phyloP scores from a whole-genome alignment of 495 filamentous ascomycete genomes.

The Stereocaulon alpinum region DNA sequence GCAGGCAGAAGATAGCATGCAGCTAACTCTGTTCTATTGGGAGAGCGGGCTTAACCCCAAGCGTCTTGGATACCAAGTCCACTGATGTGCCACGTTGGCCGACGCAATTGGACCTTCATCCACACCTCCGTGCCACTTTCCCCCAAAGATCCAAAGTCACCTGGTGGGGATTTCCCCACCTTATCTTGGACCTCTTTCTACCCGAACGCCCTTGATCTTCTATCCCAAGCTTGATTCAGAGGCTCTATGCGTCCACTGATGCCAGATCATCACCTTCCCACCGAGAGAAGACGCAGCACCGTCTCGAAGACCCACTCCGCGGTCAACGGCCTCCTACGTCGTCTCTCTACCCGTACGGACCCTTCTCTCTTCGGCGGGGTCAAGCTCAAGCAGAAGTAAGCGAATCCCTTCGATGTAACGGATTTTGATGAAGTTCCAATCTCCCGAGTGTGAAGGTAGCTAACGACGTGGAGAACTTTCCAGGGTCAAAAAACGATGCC shows the following conservation, averaged over 20 bases:
- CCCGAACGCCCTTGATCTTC: background rate
- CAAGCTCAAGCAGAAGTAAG: conserved; percentile 9
- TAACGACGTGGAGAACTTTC: conserved; percentile 7
- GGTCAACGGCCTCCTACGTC: conserved; percentile 14
- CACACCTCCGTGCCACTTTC: conserved; percentile 1
- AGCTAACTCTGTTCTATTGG: conserved; percentile 10
- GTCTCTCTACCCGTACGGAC: conserved; percentile 12
- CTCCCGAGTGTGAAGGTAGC: conserved; percentile 7
- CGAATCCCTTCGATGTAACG: background rate
- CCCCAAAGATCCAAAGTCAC: background rate
- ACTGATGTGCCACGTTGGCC: conserved; percentile 7
- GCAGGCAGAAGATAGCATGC: conserved; percentile 5
- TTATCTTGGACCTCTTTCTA: conserved; percentile 3
- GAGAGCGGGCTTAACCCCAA: conserved; percentile 11
- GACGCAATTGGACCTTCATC: conserved; percentile 2
- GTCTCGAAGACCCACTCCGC: conserved; percentile 10
- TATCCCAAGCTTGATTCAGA: conserved; percentile 4
- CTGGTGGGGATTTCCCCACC: background rate
- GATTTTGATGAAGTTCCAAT: background rate
- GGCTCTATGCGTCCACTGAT: conserved; percentile 14
- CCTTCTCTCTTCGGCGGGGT: conserved; percentile 6
- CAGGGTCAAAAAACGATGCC: conserved; percentile 12
- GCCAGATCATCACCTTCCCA: conserved; percentile 7
- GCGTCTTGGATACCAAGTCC: background rate
- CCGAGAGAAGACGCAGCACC: conserved; percentile 12